Evolutionary conservation across 2,329 filamentous ascomycete genomes (phyloP), one percentile per base, ranked within the genome.

Genomic region (Malbranchea zuffiana): DNA sequence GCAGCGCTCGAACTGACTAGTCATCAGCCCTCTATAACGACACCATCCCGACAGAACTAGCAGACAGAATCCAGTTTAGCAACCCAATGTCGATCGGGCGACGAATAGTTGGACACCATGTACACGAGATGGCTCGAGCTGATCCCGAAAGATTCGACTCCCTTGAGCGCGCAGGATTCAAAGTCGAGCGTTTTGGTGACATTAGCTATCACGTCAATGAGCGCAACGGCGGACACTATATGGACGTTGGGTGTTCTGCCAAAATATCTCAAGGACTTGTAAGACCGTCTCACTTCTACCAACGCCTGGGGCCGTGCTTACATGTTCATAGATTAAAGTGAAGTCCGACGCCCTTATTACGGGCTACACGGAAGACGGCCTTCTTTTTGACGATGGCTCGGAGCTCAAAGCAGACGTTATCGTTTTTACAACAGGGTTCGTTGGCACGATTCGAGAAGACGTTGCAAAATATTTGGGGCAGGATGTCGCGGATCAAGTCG

Each of bases 351-450:
- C 55, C 16, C 47, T 57, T 4, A 54, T 63, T 16, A 47, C 52
- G 7, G 41, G 50, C 3, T 59, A 64, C 34, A 57, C 61, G 0
- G 48, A 55, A 3, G 50, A 57, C 2, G 65, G 63, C 2, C 50
- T 70, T 5, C 42, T 53, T 7, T 66, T 70, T 31, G 55, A 54
- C 3, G 65, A 70, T 41, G 65, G 62, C 2, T 56, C 50, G 1
- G 50, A 57, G 26, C 35, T 68, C 3, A 47, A 61, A 3, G 66
- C 65, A 2, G 64, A 69, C 37, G 50, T 67, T 36, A 60, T 70
- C 18, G 55, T 71, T 6, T 61, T 67, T 13, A 57, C 60, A 6
- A 69, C 66, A 0, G 67, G 66, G 1, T 69, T 63, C 45, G 53
- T 60, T 39, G 51, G 52, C 7, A 65, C 67, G 38, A 59, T 67